Percentiles rank a stretch among this genome's conserved stretches.
These are phyloP conservation scores for Arabidopsis thaliana DNA, from an alignment of 345 rosid genomes.

Conservation along the genomic window DNA sequence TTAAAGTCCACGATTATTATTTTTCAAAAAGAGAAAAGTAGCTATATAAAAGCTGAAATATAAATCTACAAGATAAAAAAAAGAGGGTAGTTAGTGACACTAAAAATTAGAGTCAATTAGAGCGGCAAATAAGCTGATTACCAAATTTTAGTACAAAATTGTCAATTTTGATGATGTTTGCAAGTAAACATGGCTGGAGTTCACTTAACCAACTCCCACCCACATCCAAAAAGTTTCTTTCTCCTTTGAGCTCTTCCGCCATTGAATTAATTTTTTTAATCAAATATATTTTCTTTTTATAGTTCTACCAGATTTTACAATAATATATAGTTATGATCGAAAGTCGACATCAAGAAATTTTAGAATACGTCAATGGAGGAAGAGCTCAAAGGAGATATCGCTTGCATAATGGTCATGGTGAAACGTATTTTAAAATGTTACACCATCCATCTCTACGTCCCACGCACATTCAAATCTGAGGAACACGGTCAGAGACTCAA, in stretches of 20 bases:
- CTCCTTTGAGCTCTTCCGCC: background rate
- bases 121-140: background rate
- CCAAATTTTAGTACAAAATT: background rate
- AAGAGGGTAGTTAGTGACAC: background rate
- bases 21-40: background rate
- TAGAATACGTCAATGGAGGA: too few relatives aligned
- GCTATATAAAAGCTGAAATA: background rate
- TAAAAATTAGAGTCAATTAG: background rate
- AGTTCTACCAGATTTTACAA: background rate
- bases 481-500: background rate
- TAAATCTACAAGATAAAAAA: background rate
- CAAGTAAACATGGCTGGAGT: constrained; percentile 5
- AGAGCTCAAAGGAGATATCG: too few relatives aligned
- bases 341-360: too few relatives aligned
- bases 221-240: background rate
- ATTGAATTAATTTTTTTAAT: background rate
- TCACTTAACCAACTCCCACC: constrained; percentile 26
- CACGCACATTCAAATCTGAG: background rate
- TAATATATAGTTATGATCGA: too few relatives aligned
- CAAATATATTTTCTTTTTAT: background rate
- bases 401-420: too few relatives aligned
- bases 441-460: background rate
- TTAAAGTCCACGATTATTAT: constrained; percentile 6
- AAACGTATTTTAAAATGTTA: background rate
- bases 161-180: background rate